Conservation (phyloP, 257 asterid genomes). For the Verbena officinalis region DNA sequence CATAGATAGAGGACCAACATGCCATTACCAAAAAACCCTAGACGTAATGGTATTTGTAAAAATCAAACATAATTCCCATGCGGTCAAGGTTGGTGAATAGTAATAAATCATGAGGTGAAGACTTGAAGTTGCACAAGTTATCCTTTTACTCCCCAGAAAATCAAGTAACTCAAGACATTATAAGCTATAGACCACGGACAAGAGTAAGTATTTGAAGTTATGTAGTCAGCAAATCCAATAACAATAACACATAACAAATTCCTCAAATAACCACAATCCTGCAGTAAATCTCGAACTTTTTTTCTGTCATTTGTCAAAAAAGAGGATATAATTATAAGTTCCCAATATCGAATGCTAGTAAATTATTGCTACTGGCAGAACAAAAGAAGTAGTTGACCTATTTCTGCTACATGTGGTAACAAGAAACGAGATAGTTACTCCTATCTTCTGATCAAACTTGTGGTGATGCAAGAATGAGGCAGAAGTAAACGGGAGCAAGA, state of each 20-base stretch:
- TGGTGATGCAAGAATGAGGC: slow-evolving; percentile 10
- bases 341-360: slow-evolving; percentile 6
- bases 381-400: background rate
- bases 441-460: slow-evolving; percentile 14
- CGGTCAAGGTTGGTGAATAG: too few species aligned
- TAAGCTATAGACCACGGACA: too few species aligned
- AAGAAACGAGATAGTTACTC: slow-evolving; percentile 3
- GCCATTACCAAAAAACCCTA: too few species aligned
- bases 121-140: too few species aligned
- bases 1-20: too few species aligned
- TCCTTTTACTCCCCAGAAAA: too few species aligned
- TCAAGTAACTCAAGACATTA: too few species aligned
- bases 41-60: too few species aligned
- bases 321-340: background rate
- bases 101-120: too few species aligned
- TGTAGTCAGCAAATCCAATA: background rate
- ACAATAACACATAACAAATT: background rate
- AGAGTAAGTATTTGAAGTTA: background rate
- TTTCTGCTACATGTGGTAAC: slow-evolving; percentile 8
- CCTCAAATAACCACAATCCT: background rate
- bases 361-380: slow-evolving; percentile 15
- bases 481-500: slow-evolving; percentile 25
- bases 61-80: too few species aligned
- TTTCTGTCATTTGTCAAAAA: slow-evolving; percentile 12
- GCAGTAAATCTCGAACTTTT: background rate